Evolutionary conservation across 2,329 filamentous ascomycete species (phyloP), one percentile per base, ranked within the genome.

Genomic region (Calonectria fujianensis): DNA sequence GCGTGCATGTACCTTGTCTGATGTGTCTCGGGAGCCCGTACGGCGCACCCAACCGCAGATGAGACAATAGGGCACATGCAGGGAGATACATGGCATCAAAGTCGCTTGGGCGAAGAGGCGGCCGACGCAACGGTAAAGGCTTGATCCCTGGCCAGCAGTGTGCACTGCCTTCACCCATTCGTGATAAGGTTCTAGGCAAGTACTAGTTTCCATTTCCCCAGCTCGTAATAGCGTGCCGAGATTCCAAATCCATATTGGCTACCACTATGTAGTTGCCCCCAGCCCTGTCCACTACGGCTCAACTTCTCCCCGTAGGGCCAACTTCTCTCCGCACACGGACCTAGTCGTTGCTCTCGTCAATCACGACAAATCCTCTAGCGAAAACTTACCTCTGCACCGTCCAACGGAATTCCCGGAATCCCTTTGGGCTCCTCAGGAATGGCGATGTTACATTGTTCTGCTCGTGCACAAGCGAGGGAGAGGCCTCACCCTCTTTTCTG

Each of bases 101-200:
- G 35, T 63, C 14, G 57, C 24, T 9, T 41, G n/a, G 13, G 24
- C 31, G 57, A 27, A 51, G 70, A 54, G 68, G 77, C 78, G 78
- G 78, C 78, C 77, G 77, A 79, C 77, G 51, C 73, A 69, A 61
- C 61, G 57, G 57, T 16, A 31, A 10, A 32, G 37, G 41, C 54
- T 18, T 29, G 31, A 35, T 29, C 51, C 57, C 41, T 14, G 13
- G 27, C 41, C 27, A 41, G 35, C 20, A 20, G 16, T 9, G n/a
- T 57, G 71, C 75, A 76, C 70, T 66, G 75, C 74, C 75, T 48
- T 65, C 68, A 41, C 41, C 24, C 37, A 41, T 24, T 27, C 67
- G 41, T 24, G 71, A 69, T 67, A 74, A 74, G 74, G 63, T 72
- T 69, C 63, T 51, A 14, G 48, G 20, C n/a, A 20, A 54, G 70